These are phyloP conservation scores for Ormosia emarginata DNA, from an alignment of 306 rosid genomes.

Conservation along the genomic window DNA sequence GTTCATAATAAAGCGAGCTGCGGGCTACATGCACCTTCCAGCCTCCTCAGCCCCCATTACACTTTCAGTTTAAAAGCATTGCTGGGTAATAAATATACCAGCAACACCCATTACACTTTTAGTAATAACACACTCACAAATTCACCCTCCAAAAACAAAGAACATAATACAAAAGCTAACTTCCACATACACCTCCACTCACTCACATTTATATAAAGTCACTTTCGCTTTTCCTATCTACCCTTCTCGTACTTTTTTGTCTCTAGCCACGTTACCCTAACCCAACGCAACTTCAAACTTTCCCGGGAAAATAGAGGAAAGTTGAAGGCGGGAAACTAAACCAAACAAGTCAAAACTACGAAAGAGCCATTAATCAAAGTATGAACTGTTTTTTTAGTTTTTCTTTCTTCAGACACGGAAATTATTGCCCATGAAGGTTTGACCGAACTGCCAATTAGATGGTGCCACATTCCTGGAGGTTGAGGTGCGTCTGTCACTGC, in stretches of 20 bases:
- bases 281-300: conserved; percentile 33
- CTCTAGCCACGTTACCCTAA: background rate
- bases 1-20: conserved; percentile 23
- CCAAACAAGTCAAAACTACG: background rate
- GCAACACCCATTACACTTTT: conserved; percentile 11
- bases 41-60: conserved; percentile 53
- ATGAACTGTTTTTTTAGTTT: no score
- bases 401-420: conserved; percentile 45
- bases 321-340: conserved; percentile 28
- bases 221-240: conserved; percentile 12
- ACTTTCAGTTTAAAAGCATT: background rate
- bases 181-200: background rate
- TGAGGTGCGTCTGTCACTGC: conserved; percentile 69
- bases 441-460: conserved; percentile 74
- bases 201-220: conserved; percentile 19
- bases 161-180: background rate
- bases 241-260: background rate
- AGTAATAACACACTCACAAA: background rate
- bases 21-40: conserved; percentile 70
- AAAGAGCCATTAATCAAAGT: background rate
- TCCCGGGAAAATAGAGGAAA: conserved; percentile 59
- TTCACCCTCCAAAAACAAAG: conserved; percentile 8
- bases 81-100: conserved; percentile 25
- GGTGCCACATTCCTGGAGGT: conserved; percentile 71
- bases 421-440: conserved; percentile 73